Evolutionary conservation across 2,329 filamentous ascomycete species (phyloP), one percentile per base, ranked within the genome.

Genomic region (Paecilomyces sp.): DNA sequence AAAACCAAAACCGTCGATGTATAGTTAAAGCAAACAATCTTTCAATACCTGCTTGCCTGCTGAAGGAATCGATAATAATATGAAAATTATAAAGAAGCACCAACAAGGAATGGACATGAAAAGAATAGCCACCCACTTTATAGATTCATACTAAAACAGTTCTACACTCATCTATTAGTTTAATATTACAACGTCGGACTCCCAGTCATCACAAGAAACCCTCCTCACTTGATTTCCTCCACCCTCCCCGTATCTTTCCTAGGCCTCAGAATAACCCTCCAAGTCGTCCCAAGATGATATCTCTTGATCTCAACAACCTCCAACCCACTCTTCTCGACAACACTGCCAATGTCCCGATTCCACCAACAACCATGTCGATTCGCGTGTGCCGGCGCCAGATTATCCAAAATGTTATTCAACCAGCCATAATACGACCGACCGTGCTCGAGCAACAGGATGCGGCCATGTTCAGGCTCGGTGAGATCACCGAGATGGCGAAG

Each of bases 351-450:
- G 72, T 82, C 79, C 47, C 78, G 73, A 67, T 82, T 82, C 74
- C 77, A 81, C 79, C 80, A 82, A 66, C 80, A 82, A 15, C 80
- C 80, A 69, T 80, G 78, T n/a, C 74, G 70, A 62, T 80, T 71
- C 34, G 80, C 80, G 69, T 82, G 80, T 47, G 74, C 70, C 3
- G 77, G 70, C 2, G 80, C 80, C 58, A 77, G 66, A 56, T 76
- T 77, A 64, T 82, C 79, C 58, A 82, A 66, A 12, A 80, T 70
- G 3, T 68, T 67, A 67, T 82, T 82, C 62, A 81, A 41, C 76
- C 78, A 80, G 25, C 65, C 68, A 61, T 79, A 79, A 60, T 77
- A 62, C 28, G 78, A 79, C 33, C 78, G 71, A 15, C 80, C 80
- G 68, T 82, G 80, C 63, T 82, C 80, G 7, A 82, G 67, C 51